Percentiles rank a stretch among this genome's conserved stretches.
These are phyloP conservation scores for Coriolopsis trogii DNA, from an alignment of 1,284 basidiomycete genomes.

Conservation along the genomic window DNA sequence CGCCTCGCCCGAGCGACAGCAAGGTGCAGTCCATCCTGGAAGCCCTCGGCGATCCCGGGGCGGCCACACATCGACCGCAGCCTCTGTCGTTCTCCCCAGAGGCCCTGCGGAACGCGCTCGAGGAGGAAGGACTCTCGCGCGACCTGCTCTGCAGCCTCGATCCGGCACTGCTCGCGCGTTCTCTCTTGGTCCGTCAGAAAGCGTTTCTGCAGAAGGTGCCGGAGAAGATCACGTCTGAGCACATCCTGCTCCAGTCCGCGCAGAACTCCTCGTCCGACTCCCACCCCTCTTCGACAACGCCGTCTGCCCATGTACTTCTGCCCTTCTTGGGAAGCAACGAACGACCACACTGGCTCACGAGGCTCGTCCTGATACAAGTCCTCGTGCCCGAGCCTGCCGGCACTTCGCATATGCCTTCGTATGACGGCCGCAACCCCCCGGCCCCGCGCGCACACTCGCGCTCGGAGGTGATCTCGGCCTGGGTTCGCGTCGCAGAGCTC, in stretches of 20 bases:
- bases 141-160: constrained; percentile 64
- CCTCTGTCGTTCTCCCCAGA: constrained; percentile 24
- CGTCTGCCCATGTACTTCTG: constrained; percentile 15
- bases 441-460: constrained; percentile 65
- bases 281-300: constrained; percentile 4
- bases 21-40: constrained; percentile 50
- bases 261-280: constrained; percentile 15
- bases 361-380: constrained; percentile 67
- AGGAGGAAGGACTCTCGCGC: constrained; percentile 69
- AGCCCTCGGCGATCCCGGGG: constrained; percentile 40
- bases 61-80: constrained; percentile 13
- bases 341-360: constrained; percentile 78
- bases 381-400: constrained; percentile 54
- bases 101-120: constrained; percentile 49
- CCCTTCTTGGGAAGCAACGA: constrained; percentile 70
- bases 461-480: constrained; percentile 69
- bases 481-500: constrained; percentile 72
- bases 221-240: constrained; percentile 51
- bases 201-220: constrained; percentile 49
- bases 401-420: constrained; percentile 9
- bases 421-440: constrained; percentile 43
- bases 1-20: constrained; percentile 56
- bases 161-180: constrained; percentile 56
- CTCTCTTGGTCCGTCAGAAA: constrained; percentile 62
- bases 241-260: constrained; percentile 40